Percentiles rank a stretch among this genome's conserved stretches.
Evolutionary conservation across 1,284 basidiomycete species (phyloP).

Genomic region (Ceratobasidium sp.): DNA sequence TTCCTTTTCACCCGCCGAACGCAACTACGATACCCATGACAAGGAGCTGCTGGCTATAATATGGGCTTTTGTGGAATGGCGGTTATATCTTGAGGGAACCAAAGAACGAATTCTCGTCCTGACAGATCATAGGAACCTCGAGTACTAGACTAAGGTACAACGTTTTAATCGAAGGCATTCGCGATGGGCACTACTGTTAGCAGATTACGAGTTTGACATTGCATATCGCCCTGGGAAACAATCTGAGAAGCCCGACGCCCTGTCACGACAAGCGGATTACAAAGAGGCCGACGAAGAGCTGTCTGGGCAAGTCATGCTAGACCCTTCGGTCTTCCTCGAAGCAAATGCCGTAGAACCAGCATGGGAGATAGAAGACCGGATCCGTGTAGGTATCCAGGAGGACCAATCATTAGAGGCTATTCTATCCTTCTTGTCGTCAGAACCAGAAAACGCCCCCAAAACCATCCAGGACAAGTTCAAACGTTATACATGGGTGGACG

Average conservation of each 20-base stretch:
- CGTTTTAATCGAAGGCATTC: not conserved
- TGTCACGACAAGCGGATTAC: constrained; percentile 55
- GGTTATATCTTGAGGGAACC: constrained; percentile 51
- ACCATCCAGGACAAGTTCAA: not conserved
- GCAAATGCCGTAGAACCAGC: not conserved
- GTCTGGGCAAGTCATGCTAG: not conserved
- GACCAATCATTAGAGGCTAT: not conserved
- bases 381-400: not conserved
- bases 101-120: constrained; percentile 52
- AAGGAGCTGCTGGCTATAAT: constrained; percentile 52
- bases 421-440: not conserved
- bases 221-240: not conserved
- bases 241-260: constrained; percentile 53
- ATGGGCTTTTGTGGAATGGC: constrained; percentile 46
- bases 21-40: constrained; percentile 54
- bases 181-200: not conserved
- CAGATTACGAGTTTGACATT: constrained; percentile 1
- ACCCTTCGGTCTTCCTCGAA: not conserved
- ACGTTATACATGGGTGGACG: not conserved
- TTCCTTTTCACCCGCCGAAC: constrained; percentile 48
- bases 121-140: not conserved
- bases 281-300: not conserved
- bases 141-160: not conserved
- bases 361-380: not conserved
- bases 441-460: not conserved